Evolutionary conservation across 208 protist genomes (phyloP).

Genomic region (Endotrypanum monterogeii): DNA sequence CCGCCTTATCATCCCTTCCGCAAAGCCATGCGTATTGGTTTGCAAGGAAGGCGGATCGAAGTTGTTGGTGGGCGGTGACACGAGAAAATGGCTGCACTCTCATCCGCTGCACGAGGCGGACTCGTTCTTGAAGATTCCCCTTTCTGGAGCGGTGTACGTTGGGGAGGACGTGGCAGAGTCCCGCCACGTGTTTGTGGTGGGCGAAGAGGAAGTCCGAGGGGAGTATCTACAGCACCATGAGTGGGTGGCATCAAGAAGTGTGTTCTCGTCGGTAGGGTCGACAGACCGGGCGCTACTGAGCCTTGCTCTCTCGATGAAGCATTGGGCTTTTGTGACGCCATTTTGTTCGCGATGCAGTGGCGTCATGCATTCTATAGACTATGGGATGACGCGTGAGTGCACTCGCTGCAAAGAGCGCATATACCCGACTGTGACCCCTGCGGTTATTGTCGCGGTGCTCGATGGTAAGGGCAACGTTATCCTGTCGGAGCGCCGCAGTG

Average conservation of each 20-base stretch:
- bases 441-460: constrained; percentile 57
- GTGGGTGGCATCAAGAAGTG: constrained; percentile 15
- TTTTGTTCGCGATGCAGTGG: constrained; percentile 48
- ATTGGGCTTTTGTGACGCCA: constrained; percentile 30
- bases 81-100: constrained; percentile 33
- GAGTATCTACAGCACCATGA: constrained; percentile 8
- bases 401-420: constrained; percentile 30
- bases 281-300: constrained; percentile 31
- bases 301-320: constrained; percentile 39
- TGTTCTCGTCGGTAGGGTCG: constrained; percentile 16
- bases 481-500: constrained; percentile 33
- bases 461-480: constrained; percentile 53
- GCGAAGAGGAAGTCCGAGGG: constrained; percentile 8
- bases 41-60: constrained; percentile 28
- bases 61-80: constrained; percentile 20
- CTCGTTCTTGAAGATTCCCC: constrained; percentile 14
- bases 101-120: constrained; percentile 1
- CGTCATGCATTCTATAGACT: constrained; percentile 17
- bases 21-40: constrained; percentile 31
- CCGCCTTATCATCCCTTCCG: constrained; percentile 9
- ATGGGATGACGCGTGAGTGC: constrained; percentile 29
- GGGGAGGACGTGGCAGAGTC: constrained; percentile 28
- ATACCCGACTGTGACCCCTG: constrained; percentile 39
- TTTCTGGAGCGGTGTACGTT: constrained; percentile 28
- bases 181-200: constrained; percentile 37